These are phyloP conservation scores for Penicillium freii DNA, from an alignment of 2,329 filamentous ascomycete genomes.

Conservation along the genomic window DNA sequence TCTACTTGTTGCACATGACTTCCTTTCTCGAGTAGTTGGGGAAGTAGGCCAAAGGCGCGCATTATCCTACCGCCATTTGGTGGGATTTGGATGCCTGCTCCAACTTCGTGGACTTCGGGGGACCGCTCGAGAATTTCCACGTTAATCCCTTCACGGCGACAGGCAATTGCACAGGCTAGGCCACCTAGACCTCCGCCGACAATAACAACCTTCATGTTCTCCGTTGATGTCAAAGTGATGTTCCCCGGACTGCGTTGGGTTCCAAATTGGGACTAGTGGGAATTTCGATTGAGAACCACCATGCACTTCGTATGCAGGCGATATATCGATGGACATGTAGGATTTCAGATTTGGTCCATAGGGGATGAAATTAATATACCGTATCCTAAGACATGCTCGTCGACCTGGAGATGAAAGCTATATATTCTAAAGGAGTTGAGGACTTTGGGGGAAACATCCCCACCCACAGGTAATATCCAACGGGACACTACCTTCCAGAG, in stretches of 20 bases:
- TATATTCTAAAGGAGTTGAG: background rate
- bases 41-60: conserved; percentile 16
- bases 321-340: background rate
- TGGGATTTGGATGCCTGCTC: conserved; percentile 32
- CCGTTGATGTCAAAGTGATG: background rate
- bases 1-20: conserved; percentile 13
- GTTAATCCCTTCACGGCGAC: conserved; percentile 17
- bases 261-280: background rate
- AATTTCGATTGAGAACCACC: background rate
- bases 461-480: background rate
- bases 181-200: conserved; percentile 25
- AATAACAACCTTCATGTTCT: conserved; percentile 63
- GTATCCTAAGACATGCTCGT: background rate
- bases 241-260: background rate
- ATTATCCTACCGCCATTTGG: conserved; percentile 27
- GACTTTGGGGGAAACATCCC: background rate
- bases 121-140: conserved; percentile 26
- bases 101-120: conserved; percentile 18
- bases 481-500: background rate
- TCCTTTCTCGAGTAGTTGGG: conserved; percentile 11
- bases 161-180: conserved; percentile 27
- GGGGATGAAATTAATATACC: no score
- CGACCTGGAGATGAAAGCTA: background rate
- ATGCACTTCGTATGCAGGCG: background rate
- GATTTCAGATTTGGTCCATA: background rate